These are phyloP conservation scores for Capsella bursapastoris DNA, from an alignment of 345 rosid species.

Conservation along the genomic window DNA sequence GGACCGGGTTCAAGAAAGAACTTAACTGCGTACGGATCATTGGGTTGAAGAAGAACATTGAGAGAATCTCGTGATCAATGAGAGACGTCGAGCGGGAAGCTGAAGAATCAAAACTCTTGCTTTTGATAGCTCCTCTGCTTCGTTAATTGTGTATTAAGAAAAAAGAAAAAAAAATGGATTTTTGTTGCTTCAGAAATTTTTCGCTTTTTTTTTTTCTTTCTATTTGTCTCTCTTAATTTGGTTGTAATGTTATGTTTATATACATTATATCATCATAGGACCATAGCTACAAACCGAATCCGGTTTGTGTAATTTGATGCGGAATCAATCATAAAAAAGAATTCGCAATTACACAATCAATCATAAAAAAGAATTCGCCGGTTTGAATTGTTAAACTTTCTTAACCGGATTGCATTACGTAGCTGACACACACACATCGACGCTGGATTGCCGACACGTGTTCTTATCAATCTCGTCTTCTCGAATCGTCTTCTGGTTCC, in stretches of 20 bases:
- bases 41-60: conserved; percentile 29
- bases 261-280: conserved; percentile 30
- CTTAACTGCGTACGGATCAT: conserved; percentile 34
- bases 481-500: conserved; percentile 17
- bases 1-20: conserved; percentile 55
- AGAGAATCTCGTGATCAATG: conserved; percentile 15
- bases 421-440: not conserved
- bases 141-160: conserved; percentile 44
- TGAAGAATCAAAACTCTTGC: conserved; percentile 33
- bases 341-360: conserved; percentile 12
- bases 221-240: conserved; percentile 19
- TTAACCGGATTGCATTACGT: not conserved
- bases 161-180: not conserved
- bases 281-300: conserved; percentile 41
- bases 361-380: not conserved
- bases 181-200: conserved; percentile 44
- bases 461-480: conserved; percentile 4
- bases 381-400: conserved; percentile 29
- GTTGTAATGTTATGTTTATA: conserved; percentile 44
- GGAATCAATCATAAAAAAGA: conserved; percentile 3
- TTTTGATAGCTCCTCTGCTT: conserved; percentile 42
- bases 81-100: conserved; percentile 33
- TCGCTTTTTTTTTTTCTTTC: not conserved
- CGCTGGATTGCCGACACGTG: conserved; percentile 28
- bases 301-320: conserved; percentile 43